These are phyloP conservation scores for Periconia macrospinosa DNA, from an alignment of 2,329 filamentous ascomycete species.

Conservation along the genomic window DNA sequence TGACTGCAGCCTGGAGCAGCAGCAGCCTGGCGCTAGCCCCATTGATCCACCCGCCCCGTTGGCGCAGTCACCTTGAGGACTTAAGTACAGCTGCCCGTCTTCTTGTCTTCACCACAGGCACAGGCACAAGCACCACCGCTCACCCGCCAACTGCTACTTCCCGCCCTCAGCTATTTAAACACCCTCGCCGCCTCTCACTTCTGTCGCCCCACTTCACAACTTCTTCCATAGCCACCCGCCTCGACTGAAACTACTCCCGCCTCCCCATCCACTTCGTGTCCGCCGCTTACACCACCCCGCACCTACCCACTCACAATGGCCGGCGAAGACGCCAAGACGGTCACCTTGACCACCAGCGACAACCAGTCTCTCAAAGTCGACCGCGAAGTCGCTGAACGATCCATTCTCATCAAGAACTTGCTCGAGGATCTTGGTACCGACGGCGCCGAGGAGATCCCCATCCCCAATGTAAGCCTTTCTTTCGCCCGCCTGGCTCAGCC, in stretches of 20 bases:
- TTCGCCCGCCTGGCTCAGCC: neutral
- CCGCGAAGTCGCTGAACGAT: constrained; percentile 83
- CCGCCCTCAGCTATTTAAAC: too few relatives aligned
- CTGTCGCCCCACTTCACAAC: neutral
- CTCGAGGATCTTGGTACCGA: constrained; percentile 82
- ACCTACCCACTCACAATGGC: constrained; percentile 25
- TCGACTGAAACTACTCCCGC: neutral
- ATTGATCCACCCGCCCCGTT: too few relatives aligned
- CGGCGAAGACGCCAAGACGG: constrained; percentile 22
- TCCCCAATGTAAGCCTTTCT: constrained; percentile 65
- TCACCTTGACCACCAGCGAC: constrained; percentile 51
- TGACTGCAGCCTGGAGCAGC: too few relatives aligned
- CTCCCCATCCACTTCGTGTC: neutral
- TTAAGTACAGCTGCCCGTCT: neutral
- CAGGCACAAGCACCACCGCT: too few relatives aligned
- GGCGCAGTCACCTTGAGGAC: too few relatives aligned
- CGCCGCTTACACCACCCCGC: neutral
- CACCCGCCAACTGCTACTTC: too few relatives aligned
- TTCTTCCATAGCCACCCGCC: neutral
- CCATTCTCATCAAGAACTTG: constrained; percentile 97
- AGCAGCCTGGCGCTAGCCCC: too few relatives aligned
- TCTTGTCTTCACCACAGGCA: neutral
- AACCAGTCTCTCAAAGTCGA: constrained; percentile 54
- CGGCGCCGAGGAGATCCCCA: constrained; percentile 73
- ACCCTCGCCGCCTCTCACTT: neutral